Evolutionary conservation across 768 basidiomycete species (phyloP).

Genomic region (Kwoniella mangroviensis): DNA sequence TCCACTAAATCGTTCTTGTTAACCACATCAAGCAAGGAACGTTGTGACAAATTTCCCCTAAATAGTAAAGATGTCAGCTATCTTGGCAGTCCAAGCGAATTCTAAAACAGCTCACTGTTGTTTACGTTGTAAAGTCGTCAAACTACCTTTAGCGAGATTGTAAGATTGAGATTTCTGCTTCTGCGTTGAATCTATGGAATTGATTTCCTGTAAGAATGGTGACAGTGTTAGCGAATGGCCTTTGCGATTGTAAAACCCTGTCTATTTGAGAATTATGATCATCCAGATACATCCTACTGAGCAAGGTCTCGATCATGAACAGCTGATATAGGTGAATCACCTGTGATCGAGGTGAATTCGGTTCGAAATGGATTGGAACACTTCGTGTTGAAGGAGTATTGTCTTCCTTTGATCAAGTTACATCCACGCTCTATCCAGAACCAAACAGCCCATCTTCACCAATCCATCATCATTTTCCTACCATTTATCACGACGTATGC

Average conservation of each 20-base stretch:
- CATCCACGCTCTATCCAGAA: too few relatives aligned
- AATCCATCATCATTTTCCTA: too few relatives aligned
- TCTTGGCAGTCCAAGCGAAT: not conserved
- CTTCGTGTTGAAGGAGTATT: too few relatives aligned
- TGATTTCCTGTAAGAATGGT: slow-evolving; percentile 74
- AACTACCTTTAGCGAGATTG: slow-evolving; percentile 88
- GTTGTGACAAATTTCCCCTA: slow-evolving; percentile 93
- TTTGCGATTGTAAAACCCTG: not conserved
- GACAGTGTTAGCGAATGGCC: slow-evolving; percentile 9
- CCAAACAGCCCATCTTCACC: too few relatives aligned
- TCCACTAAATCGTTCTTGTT: slow-evolving; percentile 77
- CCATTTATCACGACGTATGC: too few relatives aligned
- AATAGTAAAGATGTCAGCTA: not conserved
- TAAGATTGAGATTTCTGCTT: slow-evolving; percentile 89
- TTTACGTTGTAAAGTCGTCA: slow-evolving; percentile 91
- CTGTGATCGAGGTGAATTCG: too few relatives aligned
- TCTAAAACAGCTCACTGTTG: slow-evolving; percentile 68
- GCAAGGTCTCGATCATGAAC: too few relatives aligned
- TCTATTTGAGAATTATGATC: too few relatives aligned
- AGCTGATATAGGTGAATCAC: too few relatives aligned
- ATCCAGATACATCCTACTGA: too few relatives aligned
- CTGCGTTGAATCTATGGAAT: slow-evolving; percentile 90
- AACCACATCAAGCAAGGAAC: slow-evolving; percentile 83
- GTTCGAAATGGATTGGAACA: too few relatives aligned
- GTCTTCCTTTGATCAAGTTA: too few relatives aligned